Conservation (phyloP, 306 rosid species). For the Vigna unguiculata region DNA sequence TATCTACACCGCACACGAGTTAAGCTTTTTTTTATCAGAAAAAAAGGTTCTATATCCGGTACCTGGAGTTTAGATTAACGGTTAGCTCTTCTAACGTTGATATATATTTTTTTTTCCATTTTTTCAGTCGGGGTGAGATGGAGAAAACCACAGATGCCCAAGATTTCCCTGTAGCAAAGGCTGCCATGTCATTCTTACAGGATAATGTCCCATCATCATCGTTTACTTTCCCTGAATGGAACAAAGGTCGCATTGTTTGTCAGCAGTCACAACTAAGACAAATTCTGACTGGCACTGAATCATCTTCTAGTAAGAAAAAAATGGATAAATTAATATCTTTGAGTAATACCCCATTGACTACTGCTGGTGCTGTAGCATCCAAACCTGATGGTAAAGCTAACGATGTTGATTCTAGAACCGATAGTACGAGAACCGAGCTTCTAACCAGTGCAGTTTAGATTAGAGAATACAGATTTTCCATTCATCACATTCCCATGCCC, state of each 20-base stretch:
- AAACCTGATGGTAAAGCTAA: constrained; percentile 55
- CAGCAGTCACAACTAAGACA: constrained; percentile 77
- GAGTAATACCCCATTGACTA: constrained; percentile 59
- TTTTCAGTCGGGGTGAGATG: constrained; percentile 78
- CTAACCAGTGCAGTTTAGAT: constrained; percentile 69
- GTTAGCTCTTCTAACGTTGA: constrained; percentile 41
- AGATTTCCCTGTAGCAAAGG: constrained; percentile 75
- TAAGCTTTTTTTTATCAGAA: neutral
- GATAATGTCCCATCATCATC: constrained; percentile 66
- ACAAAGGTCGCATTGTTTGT: constrained; percentile 90
- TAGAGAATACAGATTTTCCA: constrained; percentile 51
- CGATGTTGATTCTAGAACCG: constrained; percentile 62
- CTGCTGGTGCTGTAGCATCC: constrained; percentile 56
- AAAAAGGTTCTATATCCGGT: neutral
- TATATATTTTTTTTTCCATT: constrained; percentile 39
- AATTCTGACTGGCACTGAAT: constrained; percentile 62
- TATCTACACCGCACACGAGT: constrained; percentile 33
- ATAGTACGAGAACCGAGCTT: constrained; percentile 70
- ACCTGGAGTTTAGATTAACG: neutral
- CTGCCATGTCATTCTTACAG: constrained; percentile 76
- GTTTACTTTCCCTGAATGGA: constrained; percentile 81
- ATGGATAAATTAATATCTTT: constrained; percentile 59
- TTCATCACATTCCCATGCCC: constrained; percentile 47
- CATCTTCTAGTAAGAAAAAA: constrained; percentile 59
- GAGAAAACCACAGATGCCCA: constrained; percentile 65